Percentiles rank a stretch among this genome's conserved stretches.
Evolutionary conservation across 202 grass and related monocot genomes (phyloP).

Genomic region (Eragrostis tef): DNA sequence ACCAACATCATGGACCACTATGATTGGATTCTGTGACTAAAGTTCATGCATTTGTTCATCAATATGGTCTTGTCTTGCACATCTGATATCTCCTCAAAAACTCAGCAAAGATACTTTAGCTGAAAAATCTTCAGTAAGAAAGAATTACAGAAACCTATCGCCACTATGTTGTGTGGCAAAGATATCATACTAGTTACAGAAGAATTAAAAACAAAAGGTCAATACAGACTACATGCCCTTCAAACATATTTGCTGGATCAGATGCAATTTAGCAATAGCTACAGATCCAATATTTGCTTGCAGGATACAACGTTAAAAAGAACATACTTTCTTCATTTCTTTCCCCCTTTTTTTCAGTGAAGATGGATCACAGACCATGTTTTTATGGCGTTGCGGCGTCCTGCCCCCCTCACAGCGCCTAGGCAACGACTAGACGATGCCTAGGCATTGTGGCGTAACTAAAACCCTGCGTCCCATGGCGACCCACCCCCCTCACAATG

Average conservation of each 20-base stretch:
- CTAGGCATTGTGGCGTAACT: no score
- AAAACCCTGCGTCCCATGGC: no score
- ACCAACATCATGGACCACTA: neutral
- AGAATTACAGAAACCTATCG: neutral
- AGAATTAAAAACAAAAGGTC: no score
- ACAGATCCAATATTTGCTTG: constrained; percentile 5
- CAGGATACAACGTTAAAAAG: constrained; percentile 1
- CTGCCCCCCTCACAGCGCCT: no score
- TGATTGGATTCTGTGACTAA: neutral
- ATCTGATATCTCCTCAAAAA: neutral
- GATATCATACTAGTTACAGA: neutral
- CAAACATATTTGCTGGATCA: constrained; percentile 1
- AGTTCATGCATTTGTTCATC: neutral
- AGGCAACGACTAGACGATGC: no score
- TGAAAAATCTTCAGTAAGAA: constrained; percentile 9
- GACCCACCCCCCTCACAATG: no score
- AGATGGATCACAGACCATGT: no score
- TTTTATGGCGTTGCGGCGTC: no score
- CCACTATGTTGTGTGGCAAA: neutral
- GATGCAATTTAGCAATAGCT: constrained; percentile 17
- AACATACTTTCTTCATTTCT: neutral
- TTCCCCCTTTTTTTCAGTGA: no score
- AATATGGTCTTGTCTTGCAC: neutral
- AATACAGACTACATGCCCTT: no score
- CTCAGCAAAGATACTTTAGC: constrained; percentile 9